Conservation (phyloP, 192 early-diverging fungal species). For the Coemansia sp. region DNA sequence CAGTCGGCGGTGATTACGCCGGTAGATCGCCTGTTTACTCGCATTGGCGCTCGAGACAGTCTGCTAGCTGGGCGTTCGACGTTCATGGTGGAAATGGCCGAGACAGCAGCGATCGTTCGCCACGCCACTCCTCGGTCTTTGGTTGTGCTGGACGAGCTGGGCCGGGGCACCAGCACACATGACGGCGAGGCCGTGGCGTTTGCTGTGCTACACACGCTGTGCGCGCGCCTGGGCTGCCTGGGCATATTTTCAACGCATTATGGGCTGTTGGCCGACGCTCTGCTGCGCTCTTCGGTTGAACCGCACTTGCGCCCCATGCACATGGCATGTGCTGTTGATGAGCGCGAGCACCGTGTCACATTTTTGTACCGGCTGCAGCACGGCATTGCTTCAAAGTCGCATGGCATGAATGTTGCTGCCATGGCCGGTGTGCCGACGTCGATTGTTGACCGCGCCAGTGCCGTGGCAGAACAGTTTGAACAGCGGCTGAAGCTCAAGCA, state of each 20-base stretch:
- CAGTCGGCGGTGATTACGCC: constrained; percentile 65
- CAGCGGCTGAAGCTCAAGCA: constrained; percentile 26
- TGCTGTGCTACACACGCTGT: constrained; percentile 81
- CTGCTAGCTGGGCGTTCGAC: constrained; percentile 93
- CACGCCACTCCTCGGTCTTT: constrained; percentile 88
- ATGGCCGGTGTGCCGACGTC: constrained; percentile 86
- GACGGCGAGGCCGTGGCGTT: constrained; percentile 97
- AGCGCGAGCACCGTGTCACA: constrained; percentile 79
- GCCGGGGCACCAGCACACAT: constrained; percentile 93
- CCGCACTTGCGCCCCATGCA: constrained; percentile 77
- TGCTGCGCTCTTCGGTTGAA: constrained; percentile 52
- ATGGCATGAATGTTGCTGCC: constrained; percentile 97
- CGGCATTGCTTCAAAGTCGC: constrained; percentile 88
- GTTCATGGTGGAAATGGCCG: constrained; percentile 94
- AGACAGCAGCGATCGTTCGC: constrained; percentile 87
- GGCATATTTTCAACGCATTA: constrained; percentile 98
- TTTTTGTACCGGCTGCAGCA: constrained; percentile 88
- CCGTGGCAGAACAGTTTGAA: constrained; percentile 76
- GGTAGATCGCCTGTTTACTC: constrained; percentile 93
- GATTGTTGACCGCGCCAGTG: constrained; percentile 70
- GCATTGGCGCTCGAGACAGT: constrained; percentile 98
- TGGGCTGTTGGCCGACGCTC: constrained; percentile 83
- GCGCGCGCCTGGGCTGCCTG: constrained; percentile 77
- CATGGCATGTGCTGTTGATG: constrained; percentile 83
- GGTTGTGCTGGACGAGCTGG: constrained; percentile 96